Base-by-base conservation (phyloP, 257 asterid species). In the Solanum tarapatanum region DNA sequence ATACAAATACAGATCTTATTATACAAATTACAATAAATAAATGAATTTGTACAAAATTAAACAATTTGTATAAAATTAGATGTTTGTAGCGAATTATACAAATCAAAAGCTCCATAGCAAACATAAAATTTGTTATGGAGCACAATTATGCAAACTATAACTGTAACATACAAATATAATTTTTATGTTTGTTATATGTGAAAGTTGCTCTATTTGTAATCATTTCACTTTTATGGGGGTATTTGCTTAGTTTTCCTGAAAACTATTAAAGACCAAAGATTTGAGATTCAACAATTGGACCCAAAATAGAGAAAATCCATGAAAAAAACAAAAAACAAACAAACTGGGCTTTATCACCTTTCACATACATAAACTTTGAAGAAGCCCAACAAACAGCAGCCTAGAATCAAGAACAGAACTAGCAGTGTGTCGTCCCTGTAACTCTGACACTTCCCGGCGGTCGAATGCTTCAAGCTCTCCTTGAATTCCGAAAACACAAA, bases 381-480 rank as follows among this genome's bases (percentile, higher is more conserved):
- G 37, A 24, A 28, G 69, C 69, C 85, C 69, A 82, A 82, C 39
- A 7, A 7, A 82, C 85, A 43, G 26, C 84, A 26, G 37, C 66
- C 37, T 8, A 28, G 68, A 43, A 79, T 9, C 66, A 43, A 28
- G 35, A n/a, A 12, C 24, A 77, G 84, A n/a, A 24, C 62, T 26
- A 79, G 66, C 4, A 32, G 84, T 43, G 26, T 79, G 37, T 79
- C 10, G 23, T 43, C 66, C 10, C 66, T 26, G 39, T 14, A 79
- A 43, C 37, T 79, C 84, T 8, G 9, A 43, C 24, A 13, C 64
- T 0, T 79, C 64, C 84, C 64, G 64, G 86, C 83, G 75, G 55
- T 84, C 89, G 90, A 86, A 87, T 87, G 91, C 92, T 84, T 88
- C 91, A 82, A 39, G 24, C 74, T 74, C 90, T 87, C 39, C 36